Evolutionary conservation across 345 rosid species (phyloP).

Genomic region (Kandelia obovata): DNA sequence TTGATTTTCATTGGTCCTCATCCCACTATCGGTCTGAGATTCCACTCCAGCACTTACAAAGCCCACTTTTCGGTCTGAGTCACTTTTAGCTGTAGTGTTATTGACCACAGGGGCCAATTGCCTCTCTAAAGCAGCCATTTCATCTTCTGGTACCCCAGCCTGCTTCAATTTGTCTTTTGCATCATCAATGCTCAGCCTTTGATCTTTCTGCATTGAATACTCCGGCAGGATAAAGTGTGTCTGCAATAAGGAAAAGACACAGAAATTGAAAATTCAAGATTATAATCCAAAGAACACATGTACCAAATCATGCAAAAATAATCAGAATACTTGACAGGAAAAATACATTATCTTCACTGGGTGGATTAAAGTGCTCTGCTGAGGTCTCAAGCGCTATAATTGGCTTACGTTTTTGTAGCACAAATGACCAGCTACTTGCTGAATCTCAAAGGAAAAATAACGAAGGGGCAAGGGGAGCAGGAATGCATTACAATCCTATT

Average conservation of each 20-base stretch:
- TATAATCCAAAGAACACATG: background rate
- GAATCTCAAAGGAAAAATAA: too few species aligned
- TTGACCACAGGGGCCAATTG: constrained; percentile 57
- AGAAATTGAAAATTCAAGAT: constrained; percentile 4
- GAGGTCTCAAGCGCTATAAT: background rate
- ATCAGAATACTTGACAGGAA: background rate
- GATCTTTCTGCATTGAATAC: constrained; percentile 90
- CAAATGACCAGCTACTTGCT: background rate
- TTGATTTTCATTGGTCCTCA: constrained; percentile 38
- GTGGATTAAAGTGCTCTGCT: too few species aligned
- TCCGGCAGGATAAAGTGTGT: constrained; percentile 85
- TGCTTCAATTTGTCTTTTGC: constrained; percentile 83
- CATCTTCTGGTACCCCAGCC: constrained; percentile 83
- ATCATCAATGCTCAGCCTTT: constrained; percentile 63
- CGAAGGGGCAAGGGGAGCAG: too few species aligned
- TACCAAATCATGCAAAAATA: constrained; percentile 7
- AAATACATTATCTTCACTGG: too few species aligned
- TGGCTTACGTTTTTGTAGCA: too few species aligned
- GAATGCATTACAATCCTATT: too few species aligned
- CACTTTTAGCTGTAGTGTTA: constrained; percentile 36
- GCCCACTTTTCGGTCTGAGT: constrained; percentile 66
- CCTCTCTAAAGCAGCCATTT: constrained; percentile 89
- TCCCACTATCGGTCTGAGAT: constrained; percentile 50
- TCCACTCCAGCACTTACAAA: constrained; percentile 90
- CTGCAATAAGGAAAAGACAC: constrained; percentile 34